These are phyloP conservation scores for Hagleromyces aurorensis DNA, from an alignment of 805 yeast genomes.

Conservation along the genomic window DNA sequence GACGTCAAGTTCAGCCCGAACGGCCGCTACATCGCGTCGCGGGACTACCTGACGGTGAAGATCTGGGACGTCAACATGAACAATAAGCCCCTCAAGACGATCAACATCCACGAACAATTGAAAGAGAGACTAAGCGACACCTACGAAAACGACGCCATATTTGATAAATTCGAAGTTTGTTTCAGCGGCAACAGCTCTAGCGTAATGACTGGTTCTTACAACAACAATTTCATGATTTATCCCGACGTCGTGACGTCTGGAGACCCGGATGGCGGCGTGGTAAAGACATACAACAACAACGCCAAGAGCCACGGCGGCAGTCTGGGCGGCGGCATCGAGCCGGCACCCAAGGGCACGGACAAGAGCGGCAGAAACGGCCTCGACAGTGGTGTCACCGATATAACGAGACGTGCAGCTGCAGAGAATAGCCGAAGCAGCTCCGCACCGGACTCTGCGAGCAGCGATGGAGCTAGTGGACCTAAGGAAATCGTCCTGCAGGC, in stretches of 20 bases:
- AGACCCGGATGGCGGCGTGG: constrained; percentile 13
- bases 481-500: constrained; percentile 83
- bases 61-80: constrained; percentile 99
- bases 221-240: constrained; percentile 93
- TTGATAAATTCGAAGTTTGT: constrained; percentile 95
- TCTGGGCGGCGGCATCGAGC: too few relatives aligned
- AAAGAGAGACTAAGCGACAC: constrained; percentile 93
- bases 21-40: constrained; percentile 91
- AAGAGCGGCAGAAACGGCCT: too few relatives aligned
- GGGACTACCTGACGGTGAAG: constrained; percentile 96
- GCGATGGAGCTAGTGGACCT: constrained; percentile 11
- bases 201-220: constrained; percentile 95
- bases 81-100: constrained; percentile 85
- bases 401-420: too few relatives aligned
- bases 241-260: constrained; percentile 60
- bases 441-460: too few relatives aligned
- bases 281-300: constrained; percentile 9
- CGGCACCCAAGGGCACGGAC: too few relatives aligned
- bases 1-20: constrained; percentile 88
- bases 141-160: constrained; percentile 96
- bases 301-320: too few relatives aligned
- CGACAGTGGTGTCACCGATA: too few relatives aligned
- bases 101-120: constrained; percentile 90
- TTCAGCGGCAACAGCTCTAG: constrained; percentile 88
- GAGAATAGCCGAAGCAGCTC: too few relatives aligned